These are phyloP conservation scores for Ustilaginoidea virens DNA, from an alignment of 2,329 filamentous ascomycete genomes.

Conservation along the genomic window DNA sequence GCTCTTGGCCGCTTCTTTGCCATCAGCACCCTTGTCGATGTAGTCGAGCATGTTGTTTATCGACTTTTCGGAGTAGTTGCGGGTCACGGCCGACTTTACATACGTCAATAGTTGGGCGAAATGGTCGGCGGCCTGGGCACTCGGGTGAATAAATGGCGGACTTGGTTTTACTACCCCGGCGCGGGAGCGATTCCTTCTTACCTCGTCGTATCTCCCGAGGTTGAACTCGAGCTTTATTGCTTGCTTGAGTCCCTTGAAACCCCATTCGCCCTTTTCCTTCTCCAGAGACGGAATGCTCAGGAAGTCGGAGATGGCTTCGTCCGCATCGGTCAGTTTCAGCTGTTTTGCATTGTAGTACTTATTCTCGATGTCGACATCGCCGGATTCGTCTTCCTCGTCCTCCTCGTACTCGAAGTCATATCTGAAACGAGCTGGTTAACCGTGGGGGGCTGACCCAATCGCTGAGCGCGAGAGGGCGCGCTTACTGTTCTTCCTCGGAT, in stretches of 20 bases:
- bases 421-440: too few species aligned
- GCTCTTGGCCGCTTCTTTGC: constrained; percentile 52
- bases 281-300: constrained; percentile 75
- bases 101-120: constrained; percentile 93
- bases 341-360: constrained; percentile 99
- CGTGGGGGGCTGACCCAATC: too few species aligned
- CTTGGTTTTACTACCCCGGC: too few species aligned
- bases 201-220: constrained; percentile 74
- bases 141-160: too few species aligned
- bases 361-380: constrained; percentile 92
- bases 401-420: constrained; percentile 98
- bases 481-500: constrained; percentile 29
- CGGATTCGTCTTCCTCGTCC: constrained; percentile 74
- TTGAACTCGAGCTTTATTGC: constrained; percentile 96
- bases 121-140: constrained; percentile 69
- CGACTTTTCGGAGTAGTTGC: constrained; percentile 97
- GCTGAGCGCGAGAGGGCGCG: background rate
- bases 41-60: constrained; percentile 99
- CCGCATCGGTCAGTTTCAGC: constrained; percentile 72
- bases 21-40: constrained; percentile 77
- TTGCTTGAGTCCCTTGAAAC: constrained; percentile 95
- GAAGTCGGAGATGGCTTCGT: constrained; percentile 85
- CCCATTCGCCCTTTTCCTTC: constrained; percentile 91
- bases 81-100: constrained; percentile 88
- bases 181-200: too few species aligned